These are phyloP conservation scores for Amaranthus palmeri DNA, from an alignment of 148 eudicot species.

Conservation along the genomic window DNA sequence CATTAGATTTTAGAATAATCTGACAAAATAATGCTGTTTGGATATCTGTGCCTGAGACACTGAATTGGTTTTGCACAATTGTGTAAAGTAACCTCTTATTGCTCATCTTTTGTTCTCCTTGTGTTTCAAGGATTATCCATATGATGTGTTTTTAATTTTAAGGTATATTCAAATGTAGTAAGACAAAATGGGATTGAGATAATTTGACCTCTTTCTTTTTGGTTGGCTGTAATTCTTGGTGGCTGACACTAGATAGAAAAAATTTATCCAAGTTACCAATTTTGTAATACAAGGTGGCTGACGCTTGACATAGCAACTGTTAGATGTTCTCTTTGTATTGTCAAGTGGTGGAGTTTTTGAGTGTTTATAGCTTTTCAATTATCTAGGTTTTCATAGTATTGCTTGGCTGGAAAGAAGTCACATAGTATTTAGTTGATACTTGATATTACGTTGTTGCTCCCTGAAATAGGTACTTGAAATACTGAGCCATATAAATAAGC, in stretches of 20 bases:
- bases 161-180: neutral
- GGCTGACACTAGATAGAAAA: too few species aligned
- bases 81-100: too few species aligned
- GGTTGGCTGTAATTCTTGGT: too few species aligned
- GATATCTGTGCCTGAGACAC: neutral
- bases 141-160: neutral
- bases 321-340: neutral
- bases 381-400: neutral
- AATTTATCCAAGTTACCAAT: too few species aligned
- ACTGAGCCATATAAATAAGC: conserved; percentile 88
- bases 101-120: too few species aligned
- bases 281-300: too few species aligned
- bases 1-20: neutral
- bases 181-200: neutral
- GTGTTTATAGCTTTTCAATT: neutral
- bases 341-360: neutral
- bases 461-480: conserved; percentile 70
- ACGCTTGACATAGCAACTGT: neutral
- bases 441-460: neutral
- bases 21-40: too few species aligned
- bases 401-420: neutral
- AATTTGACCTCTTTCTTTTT: neutral
- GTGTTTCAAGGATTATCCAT: neutral
- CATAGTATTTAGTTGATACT: neutral
- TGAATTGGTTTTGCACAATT: neutral